Base-by-base conservation (phyloP, 2,329 filamentous ascomycete genomes). In the Atkinsonella texensis region DNA sequence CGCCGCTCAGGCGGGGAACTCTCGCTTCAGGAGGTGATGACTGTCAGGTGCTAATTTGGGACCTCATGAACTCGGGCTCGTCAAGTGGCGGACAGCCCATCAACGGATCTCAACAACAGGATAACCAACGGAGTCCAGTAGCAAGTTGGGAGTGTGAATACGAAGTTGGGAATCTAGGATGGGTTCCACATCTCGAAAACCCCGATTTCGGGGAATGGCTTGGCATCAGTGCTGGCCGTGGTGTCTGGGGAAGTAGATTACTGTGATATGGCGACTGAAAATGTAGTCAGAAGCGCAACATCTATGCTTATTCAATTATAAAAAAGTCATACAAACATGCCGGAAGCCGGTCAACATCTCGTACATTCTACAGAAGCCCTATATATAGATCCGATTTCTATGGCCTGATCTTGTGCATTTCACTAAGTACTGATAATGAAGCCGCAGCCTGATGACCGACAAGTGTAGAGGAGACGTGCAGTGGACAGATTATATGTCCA, bases 1-100 rank as follows among this genome's bases (percentile, higher is more conserved):
- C 89, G 9, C 91, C 89, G 0, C 80, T 82, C 51, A 80, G 90
- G 53, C 79, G 93, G 60, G 93, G 93, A 23, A 86, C 90, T 57
- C 79, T 98, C 17, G 91, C 91, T 15, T 95, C 89, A 0, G 93
- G 93, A 35, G 93, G 78, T 6, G 93, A 98, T 62, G 93, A 98
- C 67, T 91, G 83, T 56, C 80, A 93, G 58, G 91, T 97, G 2
- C 75, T 97, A 33, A 76, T 96, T 15, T 98, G 93, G 93, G 93
- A 98, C 67, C 74, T 98, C 10, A 76, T 96, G 57, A 91, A 86
- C 54, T 64, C 65, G 60, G 63, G 71, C 67, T 57, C 75, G 66
- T 60, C 76, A 55, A 65, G 70, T 40, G 58, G 63, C 53, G 59
- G 54, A 6, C 66, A 72, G 23, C 61, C 69, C 10, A 61, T 71